Evolutionary conservation across 2,329 filamentous ascomycete genomes (phyloP), one percentile per base, ranked within the genome.

Genomic region (Aureobasidium subglaciale): DNA sequence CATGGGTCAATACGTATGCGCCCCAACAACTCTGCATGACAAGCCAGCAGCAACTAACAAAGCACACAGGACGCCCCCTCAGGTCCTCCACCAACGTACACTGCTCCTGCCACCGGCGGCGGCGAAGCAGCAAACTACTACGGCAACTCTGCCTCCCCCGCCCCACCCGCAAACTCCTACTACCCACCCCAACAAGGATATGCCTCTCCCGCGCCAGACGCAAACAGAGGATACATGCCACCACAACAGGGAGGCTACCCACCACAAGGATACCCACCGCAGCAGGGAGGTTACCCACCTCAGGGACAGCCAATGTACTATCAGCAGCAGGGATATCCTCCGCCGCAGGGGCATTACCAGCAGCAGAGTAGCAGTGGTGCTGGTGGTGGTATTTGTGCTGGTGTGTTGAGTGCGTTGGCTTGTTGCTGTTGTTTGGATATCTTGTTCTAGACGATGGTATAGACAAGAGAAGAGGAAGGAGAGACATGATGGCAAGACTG

Each of bases 351-450:
- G 41, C 63, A 65, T 13, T 65, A 69, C 49, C 65, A 70, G 34
- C 66, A 66, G 46, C 64, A 65, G 5, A 61, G 64, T 11, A 63
- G 63, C 6, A 61, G 61, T 11, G 15, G 41, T 10, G 24, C n/a
- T 7, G 63, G 61, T 5, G 62, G 54, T 8, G 74, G 75, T 2
- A 68, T 75, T 29, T 77, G 75, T 55, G 74, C 75, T 1, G 75
- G 74, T 64, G 66, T 78, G 15, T 63, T 75, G 61, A 74, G 72
- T 43, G 74, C 72, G 16, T 53, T 76, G 56, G 75, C 75, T 8
- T 76, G 74, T 60, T 78, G 75, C 61, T 78, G 75, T 63, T 78
- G 75, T 64, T 68, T 77, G 66, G 75, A 77, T 66, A 69, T 73
- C 48, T 61, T 75, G 52, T 75, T 74, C 56, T 58, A 46, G 46